Evolutionary conservation across 176 grass and related monocot species (phyloP).

Genomic region (Otatea glauca): DNA sequence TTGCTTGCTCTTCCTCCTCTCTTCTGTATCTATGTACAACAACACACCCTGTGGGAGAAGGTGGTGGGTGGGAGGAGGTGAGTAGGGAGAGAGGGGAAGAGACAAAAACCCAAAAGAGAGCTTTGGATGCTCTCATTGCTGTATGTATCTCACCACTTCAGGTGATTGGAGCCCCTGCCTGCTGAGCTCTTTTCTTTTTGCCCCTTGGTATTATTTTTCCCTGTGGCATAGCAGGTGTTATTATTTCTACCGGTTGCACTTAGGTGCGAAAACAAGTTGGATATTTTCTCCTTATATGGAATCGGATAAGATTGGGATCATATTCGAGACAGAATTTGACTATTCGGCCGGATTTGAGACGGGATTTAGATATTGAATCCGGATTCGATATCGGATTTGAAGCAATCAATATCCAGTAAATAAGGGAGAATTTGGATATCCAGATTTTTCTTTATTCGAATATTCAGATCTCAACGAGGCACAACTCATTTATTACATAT

Average conservation of each 20-base stretch:
- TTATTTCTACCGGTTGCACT: not conserved
- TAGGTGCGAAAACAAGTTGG: too few relatives aligned
- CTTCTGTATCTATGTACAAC: constrained; percentile 34
- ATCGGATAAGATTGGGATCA: too few relatives aligned
- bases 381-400: too few relatives aligned
- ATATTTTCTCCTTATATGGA: too few relatives aligned
- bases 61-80: constrained; percentile 34
- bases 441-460: too few relatives aligned
- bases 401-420: too few relatives aligned
- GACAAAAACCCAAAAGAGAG: constrained; percentile 57
- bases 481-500: too few relatives aligned
- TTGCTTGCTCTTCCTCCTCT: constrained; percentile 36
- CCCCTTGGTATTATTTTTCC: not conserved
- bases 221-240: not conserved
- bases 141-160: constrained; percentile 33
- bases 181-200: not conserved
- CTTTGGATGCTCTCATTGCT: constrained; percentile 53
- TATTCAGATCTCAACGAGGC: too few relatives aligned
- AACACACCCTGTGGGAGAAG: constrained; percentile 17
- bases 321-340: too few relatives aligned
- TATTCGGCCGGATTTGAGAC: too few relatives aligned
- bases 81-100: constrained; percentile 42
- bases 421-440: too few relatives aligned
- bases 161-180: constrained; percentile 11
- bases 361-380: too few relatives aligned